Percentiles rank a stretch among this genome's conserved stretches.
These are phyloP conservation scores for Ashbya aceris DNA, from an alignment of 1,139 yeast species.

Conservation along the genomic window DNA sequence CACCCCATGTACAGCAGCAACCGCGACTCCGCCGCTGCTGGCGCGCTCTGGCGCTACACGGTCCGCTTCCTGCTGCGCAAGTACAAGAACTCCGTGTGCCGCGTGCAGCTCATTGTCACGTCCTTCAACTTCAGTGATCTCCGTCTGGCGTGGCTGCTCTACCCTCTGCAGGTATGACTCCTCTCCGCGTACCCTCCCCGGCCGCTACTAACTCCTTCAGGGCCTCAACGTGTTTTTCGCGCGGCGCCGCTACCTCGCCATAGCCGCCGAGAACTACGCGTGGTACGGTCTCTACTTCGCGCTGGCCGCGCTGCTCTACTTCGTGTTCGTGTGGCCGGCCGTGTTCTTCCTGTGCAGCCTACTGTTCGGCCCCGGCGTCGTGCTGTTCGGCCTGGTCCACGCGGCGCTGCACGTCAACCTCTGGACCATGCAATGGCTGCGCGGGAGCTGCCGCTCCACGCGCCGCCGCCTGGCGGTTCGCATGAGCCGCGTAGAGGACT, in stretches of 20 bases:
- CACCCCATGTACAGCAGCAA: conserved; percentile 2
- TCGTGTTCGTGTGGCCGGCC: conserved; percentile 3
- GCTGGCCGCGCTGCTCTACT: not conserved
- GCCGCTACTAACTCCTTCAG: not conserved
- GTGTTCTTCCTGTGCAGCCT: not conserved
- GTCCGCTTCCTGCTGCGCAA: not conserved
- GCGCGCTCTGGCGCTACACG: conserved; percentile 1
- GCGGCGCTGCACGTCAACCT: not conserved
- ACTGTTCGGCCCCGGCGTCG: conserved; percentile 3
- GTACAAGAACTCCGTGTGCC: conserved; percentile 1
- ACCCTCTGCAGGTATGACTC: conserved; percentile 2
- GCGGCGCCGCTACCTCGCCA: not conserved
- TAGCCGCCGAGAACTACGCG: conserved; percentile 1
- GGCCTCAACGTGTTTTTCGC: not conserved
- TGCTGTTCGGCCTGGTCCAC: conserved; percentile 1
- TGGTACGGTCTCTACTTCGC: not conserved
- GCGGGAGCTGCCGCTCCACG: conserved; percentile 1
- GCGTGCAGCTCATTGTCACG: not conserved
- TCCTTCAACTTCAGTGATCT: not conserved
- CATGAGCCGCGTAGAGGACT: not conserved
- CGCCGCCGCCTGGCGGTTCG: conserved; percentile 1
- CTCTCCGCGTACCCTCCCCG: not conserved
- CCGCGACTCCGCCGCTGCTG: not conserved
- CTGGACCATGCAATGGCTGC: conserved; percentile 4
- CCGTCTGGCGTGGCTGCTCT: conserved; percentile 3